A percentile compares a stretch with the other conserved stretches of the same genome.
Evolutionary conservation across 192 early-diverging fungal species (phyloP).

Genomic region (Allomyces macrogynus): DNA sequence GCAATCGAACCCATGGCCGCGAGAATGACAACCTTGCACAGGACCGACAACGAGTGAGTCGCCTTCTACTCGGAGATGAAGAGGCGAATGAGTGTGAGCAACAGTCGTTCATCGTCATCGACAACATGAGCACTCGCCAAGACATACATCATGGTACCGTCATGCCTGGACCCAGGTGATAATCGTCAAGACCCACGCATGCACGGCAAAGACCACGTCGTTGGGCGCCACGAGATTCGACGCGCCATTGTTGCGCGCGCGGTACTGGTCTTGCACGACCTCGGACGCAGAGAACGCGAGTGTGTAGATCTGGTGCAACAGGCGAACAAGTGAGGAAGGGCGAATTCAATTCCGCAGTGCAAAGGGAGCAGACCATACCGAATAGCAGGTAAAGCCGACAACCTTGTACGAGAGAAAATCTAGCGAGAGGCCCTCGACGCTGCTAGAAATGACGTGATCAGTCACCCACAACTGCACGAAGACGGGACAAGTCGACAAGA

Average conservation of each 20-base stretch:
- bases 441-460: too few relatives aligned
- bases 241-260: constrained; percentile 38
- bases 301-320: constrained; percentile 41
- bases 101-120: constrained; percentile 11
- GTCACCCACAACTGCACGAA: too few relatives aligned
- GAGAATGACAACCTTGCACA: constrained; percentile 16
- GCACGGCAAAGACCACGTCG: constrained; percentile 73
- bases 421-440: background rate
- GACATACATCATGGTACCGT: constrained; percentile 27
- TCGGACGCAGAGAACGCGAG: constrained; percentile 46
- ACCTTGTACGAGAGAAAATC: constrained; percentile 38
- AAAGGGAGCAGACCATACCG: constrained; percentile 16
- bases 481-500: too few relatives aligned
- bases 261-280: constrained; percentile 48
- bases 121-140: background rate
- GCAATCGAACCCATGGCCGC: constrained; percentile 11
- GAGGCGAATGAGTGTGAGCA: too few relatives aligned
- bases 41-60: constrained; percentile 19
- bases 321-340: background rate
- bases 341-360: background rate
- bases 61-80: too few relatives aligned
- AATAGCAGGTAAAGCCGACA: constrained; percentile 67
- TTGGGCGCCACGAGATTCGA: constrained; percentile 54
- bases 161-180: constrained; percentile 39
- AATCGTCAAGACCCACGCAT: constrained; percentile 46